A percentile compares a stretch with the other conserved stretches of the same genome.
These are phyloP conservation scores for Hyparrhenia diplandra DNA, from an alignment of 176 grass and related monocot species.

Conservation along the genomic window DNA sequence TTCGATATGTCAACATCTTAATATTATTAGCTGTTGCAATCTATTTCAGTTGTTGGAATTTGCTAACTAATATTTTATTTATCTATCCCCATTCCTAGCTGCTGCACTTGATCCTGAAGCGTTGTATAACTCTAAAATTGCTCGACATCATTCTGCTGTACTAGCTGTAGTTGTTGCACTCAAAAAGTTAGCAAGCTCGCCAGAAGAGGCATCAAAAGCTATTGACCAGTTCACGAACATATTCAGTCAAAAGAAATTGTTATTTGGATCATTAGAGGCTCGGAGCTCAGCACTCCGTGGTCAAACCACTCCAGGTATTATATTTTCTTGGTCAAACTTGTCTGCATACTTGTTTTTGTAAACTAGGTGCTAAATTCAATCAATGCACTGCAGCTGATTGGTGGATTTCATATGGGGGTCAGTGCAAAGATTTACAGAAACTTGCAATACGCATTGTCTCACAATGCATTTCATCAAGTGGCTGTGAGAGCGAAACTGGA, in stretches of 20 bases:
- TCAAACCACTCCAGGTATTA: neutral
- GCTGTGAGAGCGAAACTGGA: too few relatives aligned
- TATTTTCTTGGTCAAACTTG: neutral
- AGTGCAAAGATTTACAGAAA: neutral
- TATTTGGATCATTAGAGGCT: neutral
- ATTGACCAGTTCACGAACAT: neutral
- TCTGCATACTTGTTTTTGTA: neutral
- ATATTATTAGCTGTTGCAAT: too few relatives aligned
- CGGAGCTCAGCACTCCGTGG: neutral
- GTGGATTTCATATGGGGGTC: neutral
- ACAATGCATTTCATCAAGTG: neutral
- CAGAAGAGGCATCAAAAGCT: neutral
- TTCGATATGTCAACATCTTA: too few relatives aligned
- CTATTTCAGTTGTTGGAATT: too few relatives aligned
- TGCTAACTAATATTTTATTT: too few relatives aligned
- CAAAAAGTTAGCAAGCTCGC: neutral
- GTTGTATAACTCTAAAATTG: neutral
- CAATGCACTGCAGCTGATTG: neutral
- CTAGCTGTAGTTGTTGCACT: neutral
- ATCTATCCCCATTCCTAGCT: neutral
- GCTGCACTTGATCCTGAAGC: neutral
- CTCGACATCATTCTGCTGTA: too few relatives aligned
- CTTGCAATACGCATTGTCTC: neutral
- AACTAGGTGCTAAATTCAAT: neutral
- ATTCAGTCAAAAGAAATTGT: neutral